Evolutionary conservation across 306 rosid genomes (phyloP), one percentile per base, ranked within the genome.

Genomic region (Inga leiocalycina): DNA sequence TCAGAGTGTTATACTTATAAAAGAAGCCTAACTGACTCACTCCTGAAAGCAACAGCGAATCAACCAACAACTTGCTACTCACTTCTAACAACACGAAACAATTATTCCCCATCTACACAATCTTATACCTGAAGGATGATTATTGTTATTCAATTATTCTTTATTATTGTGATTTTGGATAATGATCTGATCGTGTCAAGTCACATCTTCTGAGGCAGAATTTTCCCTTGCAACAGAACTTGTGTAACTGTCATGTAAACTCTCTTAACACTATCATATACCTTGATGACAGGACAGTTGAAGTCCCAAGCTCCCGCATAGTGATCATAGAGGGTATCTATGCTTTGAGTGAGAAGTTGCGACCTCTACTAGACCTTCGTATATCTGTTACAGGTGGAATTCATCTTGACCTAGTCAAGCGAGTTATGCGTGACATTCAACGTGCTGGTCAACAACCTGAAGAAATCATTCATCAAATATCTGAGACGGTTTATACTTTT

Each of bases 281-380:
- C 22, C n/a, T 72, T 46, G n/a, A 46, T 72, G 27, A 72, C 59
- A 72, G 76, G 59, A 72, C 59, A 22, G 22, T 72, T 24, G 76
- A 72, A 45, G 76, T 72, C 39, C 76, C 76, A 2, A 72, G 76
- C 39, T 72, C 76, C 13, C 37, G 59, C 14, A 72, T 72, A 11
- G 76, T 72, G 39, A 72, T 72, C 35, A 45, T 72, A 22, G 76
- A 72, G 59, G 76, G 76, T 46, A 72, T 72, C 39, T 72, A 45
- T 46, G 76, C 76, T 46, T 72, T 72, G 76, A 72, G 76, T 72
- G 59, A 72, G 57, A 72, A 14, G 59, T 72, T 72, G 76, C 76
- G 41, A 72, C 59, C 76, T 24, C 12, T 72, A 13, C n/a, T 72
- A 11, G 76, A 72, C 76, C 76, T 72, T 72, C 76, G 76, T 5